Percentiles rank a stretch among this genome's conserved stretches.
These are phyloP conservation scores for Senecio squalidus DNA, from an alignment of 140 eudicot genomes.

Conservation along the genomic window DNA sequence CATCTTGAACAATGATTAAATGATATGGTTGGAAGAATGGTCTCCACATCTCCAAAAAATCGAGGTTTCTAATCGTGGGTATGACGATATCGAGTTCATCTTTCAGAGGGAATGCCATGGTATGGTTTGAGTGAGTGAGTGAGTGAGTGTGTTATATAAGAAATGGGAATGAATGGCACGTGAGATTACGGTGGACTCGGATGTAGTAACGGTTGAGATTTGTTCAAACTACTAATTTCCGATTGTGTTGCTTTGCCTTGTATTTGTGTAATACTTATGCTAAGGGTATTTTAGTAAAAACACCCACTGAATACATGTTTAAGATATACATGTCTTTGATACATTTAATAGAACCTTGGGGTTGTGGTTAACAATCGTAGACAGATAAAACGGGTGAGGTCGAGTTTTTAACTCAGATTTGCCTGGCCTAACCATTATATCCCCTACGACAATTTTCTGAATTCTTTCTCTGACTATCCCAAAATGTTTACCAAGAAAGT, in stretches of 20 bases:
- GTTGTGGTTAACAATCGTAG: no score
- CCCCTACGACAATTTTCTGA: no score
- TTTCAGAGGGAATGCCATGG: conserved; percentile 36
- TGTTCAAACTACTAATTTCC: conserved; percentile 32
- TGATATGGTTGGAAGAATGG: conserved; percentile 82
- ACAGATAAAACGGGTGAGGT: no score
- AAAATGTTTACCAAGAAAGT: no score
- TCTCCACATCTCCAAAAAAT: conserved; percentile 92
- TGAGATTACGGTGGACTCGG: conserved; percentile 15
- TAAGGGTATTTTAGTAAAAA: neutral
- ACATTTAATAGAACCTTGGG: no score
- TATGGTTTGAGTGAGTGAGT: conserved; percentile 17
- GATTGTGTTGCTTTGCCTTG: conserved; percentile 25
- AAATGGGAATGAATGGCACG: conserved; percentile 16
- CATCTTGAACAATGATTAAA: conserved; percentile 82
- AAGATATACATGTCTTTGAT: neutral
- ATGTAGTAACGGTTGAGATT: conserved; percentile 31
- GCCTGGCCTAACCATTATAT: no score
- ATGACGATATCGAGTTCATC: conserved; percentile 91
- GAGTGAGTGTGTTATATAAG: conserved; percentile 33
- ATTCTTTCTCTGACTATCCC: no score
- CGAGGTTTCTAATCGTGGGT: conserved; percentile 84
- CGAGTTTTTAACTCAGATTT: no score
- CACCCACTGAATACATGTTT: neutral
- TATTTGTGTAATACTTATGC: neutral